phyloP scores from a whole-genome alignment of 352 stramenopile species.

The Stramenopiles sp. region DNA sequence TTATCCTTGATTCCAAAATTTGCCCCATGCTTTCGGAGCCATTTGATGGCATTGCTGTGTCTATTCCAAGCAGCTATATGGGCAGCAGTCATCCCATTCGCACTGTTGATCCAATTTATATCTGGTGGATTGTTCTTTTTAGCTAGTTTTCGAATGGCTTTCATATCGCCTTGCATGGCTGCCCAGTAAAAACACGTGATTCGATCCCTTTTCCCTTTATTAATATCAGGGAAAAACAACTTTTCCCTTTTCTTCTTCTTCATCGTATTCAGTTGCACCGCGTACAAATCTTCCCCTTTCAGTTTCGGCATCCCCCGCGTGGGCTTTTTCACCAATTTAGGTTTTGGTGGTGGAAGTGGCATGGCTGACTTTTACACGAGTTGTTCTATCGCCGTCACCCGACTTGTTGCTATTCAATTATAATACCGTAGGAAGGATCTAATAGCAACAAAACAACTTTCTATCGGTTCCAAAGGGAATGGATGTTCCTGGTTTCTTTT shows the following conservation, averaged over 20 bases:
- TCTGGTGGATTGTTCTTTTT: not conserved
- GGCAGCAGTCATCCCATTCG: not conserved
- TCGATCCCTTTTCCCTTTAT: not conserved
- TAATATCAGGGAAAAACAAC: constrained; percentile 2
- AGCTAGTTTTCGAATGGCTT: not conserved
- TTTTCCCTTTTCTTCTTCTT: not conserved
- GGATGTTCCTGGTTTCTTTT: no score
- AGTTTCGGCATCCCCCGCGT: no score
- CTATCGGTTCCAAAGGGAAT: no score
- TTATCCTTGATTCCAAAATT: not conserved
- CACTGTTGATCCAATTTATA: not conserved
- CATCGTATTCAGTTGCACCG: not conserved
- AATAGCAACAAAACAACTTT: no score
- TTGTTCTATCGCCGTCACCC: no score
- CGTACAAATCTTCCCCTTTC: not conserved
- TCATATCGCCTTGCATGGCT: not conserved
- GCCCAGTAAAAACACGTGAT: not conserved
- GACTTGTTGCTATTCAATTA: no score
- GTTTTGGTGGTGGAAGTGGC: no score
- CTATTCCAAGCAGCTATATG: not conserved
- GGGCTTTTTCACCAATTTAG: no score
- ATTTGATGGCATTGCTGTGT: not conserved
- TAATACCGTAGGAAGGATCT: no score
- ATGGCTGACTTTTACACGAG: no score
- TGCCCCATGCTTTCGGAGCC: not conserved